phyloP scores from a whole-genome alignment of 495 filamentous ascomycete genomes.

The Ramalina intermedia region DNA sequence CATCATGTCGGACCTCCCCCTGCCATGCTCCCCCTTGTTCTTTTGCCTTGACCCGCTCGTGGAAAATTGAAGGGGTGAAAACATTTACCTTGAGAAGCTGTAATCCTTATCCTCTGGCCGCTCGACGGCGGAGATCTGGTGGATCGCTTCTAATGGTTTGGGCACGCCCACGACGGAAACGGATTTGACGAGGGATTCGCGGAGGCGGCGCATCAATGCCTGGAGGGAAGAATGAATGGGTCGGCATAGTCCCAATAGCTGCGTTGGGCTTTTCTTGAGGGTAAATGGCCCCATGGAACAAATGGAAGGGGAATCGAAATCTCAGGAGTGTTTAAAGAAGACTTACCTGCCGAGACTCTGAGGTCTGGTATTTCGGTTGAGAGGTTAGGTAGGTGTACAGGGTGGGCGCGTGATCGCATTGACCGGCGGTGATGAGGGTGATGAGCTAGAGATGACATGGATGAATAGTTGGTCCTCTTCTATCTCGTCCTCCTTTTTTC shows the following conservation, averaged over 20 bases:
- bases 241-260: no score
- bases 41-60: constrained; percentile 1
- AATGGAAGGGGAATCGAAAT: no score
- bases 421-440: constrained; percentile 29
- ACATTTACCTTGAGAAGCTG: constrained; percentile 25
- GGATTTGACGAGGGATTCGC: constrained; percentile 37
- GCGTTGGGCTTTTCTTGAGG: no score
- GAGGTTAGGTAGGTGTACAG: constrained; percentile 36
- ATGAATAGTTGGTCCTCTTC: no score
- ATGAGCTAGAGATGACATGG: constrained; percentile 16
- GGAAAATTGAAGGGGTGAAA: background rate
- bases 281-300: no score
- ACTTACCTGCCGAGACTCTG: constrained; percentile 17
- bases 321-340: no score
- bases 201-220: constrained; percentile 33
- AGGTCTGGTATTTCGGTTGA: constrained; percentile 23
- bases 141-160: constrained; percentile 36
- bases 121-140: constrained; percentile 33
- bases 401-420: constrained; percentile 31
- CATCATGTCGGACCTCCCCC: no score
- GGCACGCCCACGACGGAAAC: constrained; percentile 37
- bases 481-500: no score
- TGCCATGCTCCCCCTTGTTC: no score
- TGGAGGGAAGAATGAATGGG: constrained; percentile 7
- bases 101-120: constrained; percentile 37